These are phyloP conservation scores for Rhododendron simsii DNA, from an alignment of 148 eudicot genomes.

Conservation along the genomic window DNA sequence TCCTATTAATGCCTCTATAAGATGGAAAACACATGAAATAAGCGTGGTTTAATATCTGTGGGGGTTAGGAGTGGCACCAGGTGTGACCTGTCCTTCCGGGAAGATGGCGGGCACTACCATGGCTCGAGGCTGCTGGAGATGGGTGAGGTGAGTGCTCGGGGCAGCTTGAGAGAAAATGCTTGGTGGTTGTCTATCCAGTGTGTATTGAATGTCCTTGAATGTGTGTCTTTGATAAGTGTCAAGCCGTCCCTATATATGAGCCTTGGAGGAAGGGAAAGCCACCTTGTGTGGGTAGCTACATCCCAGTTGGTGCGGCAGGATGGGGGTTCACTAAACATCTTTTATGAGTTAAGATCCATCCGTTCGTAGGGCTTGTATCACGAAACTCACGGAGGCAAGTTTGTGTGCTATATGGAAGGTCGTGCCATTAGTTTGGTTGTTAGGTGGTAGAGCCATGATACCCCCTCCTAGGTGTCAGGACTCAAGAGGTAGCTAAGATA, in stretches of 20 bases:
- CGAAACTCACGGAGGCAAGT: not conserved
- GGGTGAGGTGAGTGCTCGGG: not conserved
- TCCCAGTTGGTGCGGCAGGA: not conserved
- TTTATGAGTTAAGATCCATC: not conserved
- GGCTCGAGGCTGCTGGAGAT: too few species aligned
- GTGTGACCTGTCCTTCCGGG: too few species aligned
- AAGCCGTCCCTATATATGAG: not conserved
- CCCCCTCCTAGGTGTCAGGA: not conserved
- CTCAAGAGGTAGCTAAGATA: not conserved
- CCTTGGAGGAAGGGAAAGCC: not conserved
- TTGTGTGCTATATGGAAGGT: not conserved
- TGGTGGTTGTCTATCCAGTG: not conserved
- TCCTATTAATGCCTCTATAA: not conserved
- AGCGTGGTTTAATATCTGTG: not conserved
- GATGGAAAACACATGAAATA: not conserved
- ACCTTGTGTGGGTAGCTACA: not conserved
- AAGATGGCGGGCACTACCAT: too few species aligned
- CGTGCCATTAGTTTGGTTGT: not conserved
- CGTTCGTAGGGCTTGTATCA: not conserved
- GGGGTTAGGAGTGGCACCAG: not conserved
- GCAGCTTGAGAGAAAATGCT: not conserved
- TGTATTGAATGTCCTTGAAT: too few species aligned
- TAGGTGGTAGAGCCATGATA: too few species aligned
- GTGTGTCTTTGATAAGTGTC: not conserved
- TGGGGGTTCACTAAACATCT: not conserved